Conservation (phyloP, 352 stramenopile genomes). For the Phytopythium cucurbitacearum region DNA sequence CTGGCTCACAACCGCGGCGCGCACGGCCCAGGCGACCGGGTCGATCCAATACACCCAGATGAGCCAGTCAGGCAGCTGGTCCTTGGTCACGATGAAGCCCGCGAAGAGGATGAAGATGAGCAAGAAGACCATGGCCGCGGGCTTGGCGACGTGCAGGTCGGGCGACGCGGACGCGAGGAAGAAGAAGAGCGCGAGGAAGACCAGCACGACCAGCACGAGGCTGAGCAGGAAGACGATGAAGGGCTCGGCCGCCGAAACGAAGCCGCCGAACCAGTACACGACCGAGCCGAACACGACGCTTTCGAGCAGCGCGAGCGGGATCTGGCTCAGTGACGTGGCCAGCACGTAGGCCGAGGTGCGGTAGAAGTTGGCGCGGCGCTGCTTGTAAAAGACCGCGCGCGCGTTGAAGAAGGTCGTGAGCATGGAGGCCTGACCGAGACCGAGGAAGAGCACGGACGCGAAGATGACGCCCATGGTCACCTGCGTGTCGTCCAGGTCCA, state of each 20-base stretch:
- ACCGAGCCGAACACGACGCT: slow-evolving; percentile 82
- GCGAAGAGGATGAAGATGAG: slow-evolving; percentile 65
- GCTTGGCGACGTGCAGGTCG: slow-evolving; percentile 47
- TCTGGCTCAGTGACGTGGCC: slow-evolving; percentile 36
- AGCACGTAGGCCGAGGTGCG: slow-evolving; percentile 80
- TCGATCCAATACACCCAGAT: slow-evolving; percentile 79
- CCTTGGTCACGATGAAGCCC: slow-evolving; percentile 52
- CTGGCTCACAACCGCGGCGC: slow-evolving; percentile 37
- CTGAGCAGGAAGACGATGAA: slow-evolving; percentile 76
- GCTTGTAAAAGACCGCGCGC: slow-evolving; percentile 83
- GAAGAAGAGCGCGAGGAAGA: slow-evolving; percentile 51
- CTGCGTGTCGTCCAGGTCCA: slow-evolving; percentile 42
- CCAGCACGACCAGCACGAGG: slow-evolving; percentile 59
- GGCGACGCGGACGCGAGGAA: slow-evolving; percentile 35
- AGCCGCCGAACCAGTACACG: slow-evolving; percentile 84
- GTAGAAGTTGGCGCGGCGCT: slow-evolving; percentile 86
- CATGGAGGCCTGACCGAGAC: slow-evolving; percentile 69
- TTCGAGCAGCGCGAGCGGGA: slow-evolving; percentile 67
- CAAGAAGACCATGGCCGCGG: slow-evolving; percentile 50
- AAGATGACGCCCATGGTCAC: slow-evolving; percentile 84
- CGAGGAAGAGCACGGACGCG: slow-evolving; percentile 76
- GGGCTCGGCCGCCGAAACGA: slow-evolving; percentile 34
- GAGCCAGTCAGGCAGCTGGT: slow-evolving; percentile 46
- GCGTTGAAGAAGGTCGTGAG: slow-evolving; percentile 77
- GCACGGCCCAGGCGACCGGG: slow-evolving; percentile 52